Evolutionary conservation across 2,329 filamentous ascomycete genomes (phyloP).

Genomic region (Colletotrichum abscissum): DNA sequence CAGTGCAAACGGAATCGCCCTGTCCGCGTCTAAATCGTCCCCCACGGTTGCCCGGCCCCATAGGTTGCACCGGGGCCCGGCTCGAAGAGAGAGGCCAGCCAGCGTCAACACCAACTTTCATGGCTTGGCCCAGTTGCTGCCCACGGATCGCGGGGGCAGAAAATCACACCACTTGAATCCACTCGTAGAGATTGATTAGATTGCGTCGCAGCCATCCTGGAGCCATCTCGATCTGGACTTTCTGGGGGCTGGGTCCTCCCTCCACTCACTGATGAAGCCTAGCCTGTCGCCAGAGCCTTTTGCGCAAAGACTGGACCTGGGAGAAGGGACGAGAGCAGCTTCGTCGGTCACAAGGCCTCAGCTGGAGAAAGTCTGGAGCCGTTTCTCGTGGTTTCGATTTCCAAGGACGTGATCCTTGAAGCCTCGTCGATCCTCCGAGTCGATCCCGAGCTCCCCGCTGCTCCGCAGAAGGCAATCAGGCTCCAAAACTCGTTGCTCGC

Average conservation of each 20-base stretch:
- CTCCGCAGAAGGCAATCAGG: neutral
- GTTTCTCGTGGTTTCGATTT: constrained; percentile 6
- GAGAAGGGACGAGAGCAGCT: neutral
- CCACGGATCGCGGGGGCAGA: constrained; percentile 15
- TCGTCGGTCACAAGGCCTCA: constrained; percentile 1
- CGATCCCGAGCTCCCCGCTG: neutral
- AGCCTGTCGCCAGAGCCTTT: neutral
- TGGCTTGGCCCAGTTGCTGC: neutral
- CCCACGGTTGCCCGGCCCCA: constrained; percentile 2
- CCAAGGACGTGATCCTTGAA: constrained; percentile 9
- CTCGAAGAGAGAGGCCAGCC: neutral
- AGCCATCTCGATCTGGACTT: constrained; percentile 16
- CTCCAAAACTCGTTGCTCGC: neutral
- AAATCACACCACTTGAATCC: constrained; percentile 24
- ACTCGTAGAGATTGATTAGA: constrained; percentile 21
- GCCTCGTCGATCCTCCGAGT: constrained; percentile 6
- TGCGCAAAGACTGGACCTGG: neutral
- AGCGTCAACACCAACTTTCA: neutral
- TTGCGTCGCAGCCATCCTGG: constrained; percentile 26
- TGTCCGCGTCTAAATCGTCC: constrained; percentile 28
- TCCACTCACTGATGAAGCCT: neutral
- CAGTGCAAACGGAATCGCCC: constrained; percentile 25
- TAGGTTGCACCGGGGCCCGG: constrained; percentile 1
- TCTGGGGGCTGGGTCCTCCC: neutral
- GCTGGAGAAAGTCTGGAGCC: neutral